A percentile compares a stretch with the other conserved stretches of the same genome.
phyloP scores from a whole-genome alignment of 2,329 filamentous ascomycete species.

The Arthrobotrys megalospora region DNA sequence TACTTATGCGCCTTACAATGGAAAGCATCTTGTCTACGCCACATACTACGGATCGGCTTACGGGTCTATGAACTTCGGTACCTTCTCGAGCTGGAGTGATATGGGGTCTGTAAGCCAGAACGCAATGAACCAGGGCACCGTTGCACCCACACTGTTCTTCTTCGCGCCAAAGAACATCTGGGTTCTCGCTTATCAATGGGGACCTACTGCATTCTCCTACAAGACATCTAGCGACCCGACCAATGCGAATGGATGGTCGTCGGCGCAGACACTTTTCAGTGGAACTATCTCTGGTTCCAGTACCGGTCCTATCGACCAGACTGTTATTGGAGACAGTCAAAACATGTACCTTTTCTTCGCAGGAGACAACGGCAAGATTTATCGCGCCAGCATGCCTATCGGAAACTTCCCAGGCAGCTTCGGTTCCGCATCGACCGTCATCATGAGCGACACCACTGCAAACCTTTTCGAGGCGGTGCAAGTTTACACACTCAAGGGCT shows the following conservation, averaged over 20 bases:
- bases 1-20: constrained; percentile 73
- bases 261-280: constrained; percentile 72
- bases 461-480: constrained; percentile 78
- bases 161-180: constrained; percentile 75
- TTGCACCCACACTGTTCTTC: constrained; percentile 77
- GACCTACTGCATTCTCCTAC: constrained; percentile 74
- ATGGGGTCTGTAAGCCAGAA: constrained; percentile 73
- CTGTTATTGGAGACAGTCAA: constrained; percentile 74
- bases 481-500: constrained; percentile 75
- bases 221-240: constrained; percentile 74
- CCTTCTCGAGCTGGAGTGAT: constrained; percentile 72
- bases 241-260: constrained; percentile 74
- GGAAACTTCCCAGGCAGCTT: constrained; percentile 76
- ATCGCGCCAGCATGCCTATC: constrained; percentile 76
- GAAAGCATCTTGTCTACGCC: constrained; percentile 75
- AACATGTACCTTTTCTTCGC: constrained; percentile 79
- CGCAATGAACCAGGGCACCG: constrained; percentile 69
- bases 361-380: constrained; percentile 78
- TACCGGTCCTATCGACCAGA: constrained; percentile 76
- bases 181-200: constrained; percentile 79
- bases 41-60: constrained; percentile 70
- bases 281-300: constrained; percentile 69
- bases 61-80: constrained; percentile 74
- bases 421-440: constrained; percentile 70
- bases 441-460: constrained; percentile 72